Conservation (phyloP, 1,139 yeast species). For the Hanseniaspora uvarum region DNA sequence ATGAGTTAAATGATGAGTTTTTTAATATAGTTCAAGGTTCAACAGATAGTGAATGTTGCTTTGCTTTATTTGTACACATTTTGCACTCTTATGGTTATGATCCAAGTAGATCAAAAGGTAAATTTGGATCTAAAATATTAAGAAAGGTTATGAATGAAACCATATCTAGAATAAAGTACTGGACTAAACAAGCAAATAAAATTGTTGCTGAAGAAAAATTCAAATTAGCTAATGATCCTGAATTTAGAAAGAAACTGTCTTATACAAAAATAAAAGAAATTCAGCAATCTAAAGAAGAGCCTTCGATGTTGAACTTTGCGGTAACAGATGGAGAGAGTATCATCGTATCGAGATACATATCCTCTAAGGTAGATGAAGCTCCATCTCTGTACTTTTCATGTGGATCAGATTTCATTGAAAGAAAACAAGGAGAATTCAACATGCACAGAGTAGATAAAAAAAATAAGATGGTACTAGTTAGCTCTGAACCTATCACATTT, state of each 20-base stretch:
- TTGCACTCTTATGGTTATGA: constrained; percentile 65
- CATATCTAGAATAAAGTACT: constrained; percentile 59
- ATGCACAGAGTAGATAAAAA: constrained; percentile 90
- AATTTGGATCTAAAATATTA: constrained; percentile 48
- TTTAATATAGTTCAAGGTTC: constrained; percentile 79
- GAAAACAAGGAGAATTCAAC: constrained; percentile 77
- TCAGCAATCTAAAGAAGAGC: constrained; percentile 44
- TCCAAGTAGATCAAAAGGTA: constrained; percentile 41
- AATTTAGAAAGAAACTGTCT: constrained; percentile 6
- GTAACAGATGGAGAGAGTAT: constrained; percentile 89
- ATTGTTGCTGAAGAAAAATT: constrained; percentile 13
- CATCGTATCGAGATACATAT: constrained; percentile 77
- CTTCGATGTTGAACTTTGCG: constrained; percentile 83
- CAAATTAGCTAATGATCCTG: background rate
- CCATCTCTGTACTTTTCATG: constrained; percentile 91
- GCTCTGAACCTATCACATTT: constrained; percentile 91
- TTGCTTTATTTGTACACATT: constrained; percentile 76
- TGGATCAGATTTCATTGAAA: constrained; percentile 83
- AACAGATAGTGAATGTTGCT: constrained; percentile 91
- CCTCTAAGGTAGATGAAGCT: constrained; percentile 85
- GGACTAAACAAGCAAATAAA: constrained; percentile 37
- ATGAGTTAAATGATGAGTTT: constrained; percentile 67
- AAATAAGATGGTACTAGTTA: constrained; percentile 90
- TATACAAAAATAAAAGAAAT: constrained; percentile 35
- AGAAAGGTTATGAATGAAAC: constrained; percentile 64